These are phyloP conservation scores for Jamesozyma lodderae DNA, from an alignment of 805 yeast genomes.

Conservation along the genomic window DNA sequence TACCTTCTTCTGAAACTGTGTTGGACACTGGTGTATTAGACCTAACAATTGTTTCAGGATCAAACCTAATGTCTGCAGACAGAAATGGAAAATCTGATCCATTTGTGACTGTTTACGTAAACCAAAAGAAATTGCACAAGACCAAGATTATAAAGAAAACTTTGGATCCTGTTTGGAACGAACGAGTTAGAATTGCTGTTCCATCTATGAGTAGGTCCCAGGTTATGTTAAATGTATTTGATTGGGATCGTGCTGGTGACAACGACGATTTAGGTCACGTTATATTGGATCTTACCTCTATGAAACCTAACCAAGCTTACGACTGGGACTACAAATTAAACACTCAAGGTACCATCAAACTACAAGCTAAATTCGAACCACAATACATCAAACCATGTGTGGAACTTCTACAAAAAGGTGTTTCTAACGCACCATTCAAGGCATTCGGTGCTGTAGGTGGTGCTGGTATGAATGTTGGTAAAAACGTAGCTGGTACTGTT, in stretches of 20 bases:
- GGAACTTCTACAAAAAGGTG: conserved; percentile 33
- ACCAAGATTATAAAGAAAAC: conserved; percentile 58
- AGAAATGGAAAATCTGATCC: conserved; percentile 76
- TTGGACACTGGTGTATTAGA: conserved; percentile 58
- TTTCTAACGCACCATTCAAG: conserved; percentile 41
- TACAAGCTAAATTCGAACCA: conserved; percentile 50
- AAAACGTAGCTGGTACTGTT: conserved; percentile 31
- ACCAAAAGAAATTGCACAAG: conserved; percentile 46
- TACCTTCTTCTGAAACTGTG: conserved; percentile 53
- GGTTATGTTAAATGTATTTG: conserved; percentile 44
- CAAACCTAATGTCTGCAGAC: conserved; percentile 49
- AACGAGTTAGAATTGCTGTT: conserved; percentile 47
- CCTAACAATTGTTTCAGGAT: conserved; percentile 49
- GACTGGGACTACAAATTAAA: conserved; percentile 42
- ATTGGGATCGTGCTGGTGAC: conserved; percentile 74
- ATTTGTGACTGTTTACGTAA: conserved; percentile 41
- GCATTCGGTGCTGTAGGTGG: conserved; percentile 33
- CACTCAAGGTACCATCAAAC: conserved; percentile 56
- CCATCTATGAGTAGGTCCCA: conserved; percentile 51
- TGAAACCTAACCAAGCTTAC: conserved; percentile 40
- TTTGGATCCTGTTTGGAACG: conserved; percentile 71
- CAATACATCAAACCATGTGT: conserved; percentile 59
- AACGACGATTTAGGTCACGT: conserved; percentile 52
- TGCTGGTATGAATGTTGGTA: conserved; percentile 34
- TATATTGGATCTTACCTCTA: conserved; percentile 38